Base-by-base conservation (phyloP, 2,329 filamentous ascomycete genomes). In the Bipolaris gigantea region DNA sequence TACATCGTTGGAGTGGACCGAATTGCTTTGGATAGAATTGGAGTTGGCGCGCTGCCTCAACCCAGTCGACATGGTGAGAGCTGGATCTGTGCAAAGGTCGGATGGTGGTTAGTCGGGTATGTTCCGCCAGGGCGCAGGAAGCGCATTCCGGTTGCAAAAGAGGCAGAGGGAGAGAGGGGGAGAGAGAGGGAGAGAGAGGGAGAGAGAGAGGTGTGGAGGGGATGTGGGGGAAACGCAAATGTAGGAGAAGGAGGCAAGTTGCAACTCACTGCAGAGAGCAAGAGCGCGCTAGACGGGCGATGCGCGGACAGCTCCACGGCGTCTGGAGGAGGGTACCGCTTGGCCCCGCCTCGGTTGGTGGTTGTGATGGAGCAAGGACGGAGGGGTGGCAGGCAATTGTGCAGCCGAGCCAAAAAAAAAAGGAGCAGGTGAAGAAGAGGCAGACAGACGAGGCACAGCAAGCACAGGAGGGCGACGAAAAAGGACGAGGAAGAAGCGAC, bases 11-110 rank as follows among this genome's bases (percentile, higher is more conserved):
- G 64, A 72, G 53, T 71, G 66, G 42, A 70, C 66, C 3, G 71
- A 73, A 30, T 64, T 67, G 70, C 68, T 67, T 60, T 70, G 68
- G 50, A 60, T 56, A 43, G 64, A 48, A 36, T 48, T 52, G 54
- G 76, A 79, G 50, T 71, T 67, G 49, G 77, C 77, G 56, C 74
- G 73, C 55, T 76, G 75, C 60, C 75, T 62, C 56, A 73, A 70
- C 56, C 75, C 76, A 64, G 71, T 66, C 60, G 78, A 80, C 78
- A 80, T 81, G 59, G 53, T 71, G 53, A 48, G 38, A 59, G 65
- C 64, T 61, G 57, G 63, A 50, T 61, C 69, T 73, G 53, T 56
- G 55, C 47, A 47, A 56, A 45, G 53, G 53, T 48, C 9, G 25
- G 7, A 4, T 57, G 58, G 53, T 61, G 50, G 71, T 74, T 64